phyloP scores from a whole-genome alignment of 2,329 filamentous ascomycete genomes.

The Cryoendolithus antarcticus region DNA sequence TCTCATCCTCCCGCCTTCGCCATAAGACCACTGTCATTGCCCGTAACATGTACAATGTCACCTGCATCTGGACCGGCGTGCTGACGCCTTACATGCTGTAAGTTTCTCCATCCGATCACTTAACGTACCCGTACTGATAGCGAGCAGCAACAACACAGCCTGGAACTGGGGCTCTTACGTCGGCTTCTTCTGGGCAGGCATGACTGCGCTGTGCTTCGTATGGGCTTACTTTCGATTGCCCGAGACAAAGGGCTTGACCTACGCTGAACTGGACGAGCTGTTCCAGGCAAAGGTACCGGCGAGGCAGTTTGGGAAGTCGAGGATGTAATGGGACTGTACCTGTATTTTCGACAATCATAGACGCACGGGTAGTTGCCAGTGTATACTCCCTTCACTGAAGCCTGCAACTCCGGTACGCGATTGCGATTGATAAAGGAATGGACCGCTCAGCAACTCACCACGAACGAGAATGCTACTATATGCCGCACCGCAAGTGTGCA shows the following conservation, averaged over 20 bases:
- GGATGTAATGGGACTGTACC: no score
- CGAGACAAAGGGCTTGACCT: slow-evolving; percentile 24
- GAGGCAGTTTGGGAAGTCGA: slow-evolving; percentile 12
- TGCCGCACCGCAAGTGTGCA: no score
- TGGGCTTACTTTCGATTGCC: slow-evolving; percentile 24
- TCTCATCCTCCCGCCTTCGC: slow-evolving; percentile 9
- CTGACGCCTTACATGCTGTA: slow-evolving; percentile 1
- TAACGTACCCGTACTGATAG: no score
- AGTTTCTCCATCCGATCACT: no score
- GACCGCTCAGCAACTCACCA: no score
- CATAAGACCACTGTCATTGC: slow-evolving; percentile 13
- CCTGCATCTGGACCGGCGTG: not conserved
- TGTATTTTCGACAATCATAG: no score
- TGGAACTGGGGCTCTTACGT: slow-evolving; percentile 22
- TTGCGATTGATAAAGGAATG: no score
- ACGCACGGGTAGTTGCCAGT: no score
- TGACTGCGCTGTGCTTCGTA: slow-evolving; percentile 17
- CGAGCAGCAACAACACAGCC: slow-evolving; percentile 1
- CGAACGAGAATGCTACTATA: no score
- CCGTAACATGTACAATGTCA: slow-evolving; percentile 4
- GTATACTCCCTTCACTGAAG: no score
- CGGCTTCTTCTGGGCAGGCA: slow-evolving; percentile 21
- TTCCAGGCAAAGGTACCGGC: slow-evolving; percentile 21
- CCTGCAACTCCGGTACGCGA: no score
- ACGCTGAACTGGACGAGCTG: slow-evolving; percentile 26